phyloP scores from a whole-genome alignment of 225 moss, liverwort and hornwort genomes.

The Marchantia polymorpha region DNA sequence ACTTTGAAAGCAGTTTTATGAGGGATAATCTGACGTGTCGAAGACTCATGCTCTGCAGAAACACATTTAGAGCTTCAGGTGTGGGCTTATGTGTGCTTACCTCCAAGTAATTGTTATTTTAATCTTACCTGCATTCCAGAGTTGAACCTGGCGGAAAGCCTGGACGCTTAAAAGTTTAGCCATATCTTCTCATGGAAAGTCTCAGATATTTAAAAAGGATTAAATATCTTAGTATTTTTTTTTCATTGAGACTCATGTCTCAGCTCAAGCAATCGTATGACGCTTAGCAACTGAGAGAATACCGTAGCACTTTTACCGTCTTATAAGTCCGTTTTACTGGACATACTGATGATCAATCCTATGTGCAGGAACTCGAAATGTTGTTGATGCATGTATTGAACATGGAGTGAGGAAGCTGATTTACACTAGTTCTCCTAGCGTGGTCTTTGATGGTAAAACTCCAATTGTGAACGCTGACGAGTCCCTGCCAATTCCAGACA shows the following conservation, averaged over 20 bases:
- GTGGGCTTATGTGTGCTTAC: no score
- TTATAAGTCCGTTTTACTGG: not conserved
- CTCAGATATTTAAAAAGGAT: not conserved
- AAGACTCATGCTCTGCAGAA: no score
- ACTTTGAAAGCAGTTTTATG: no score
- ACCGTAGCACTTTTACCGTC: not conserved
- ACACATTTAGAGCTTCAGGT: no score
- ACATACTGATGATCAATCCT: not conserved
- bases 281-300: not conserved
- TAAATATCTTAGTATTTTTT: not conserved
- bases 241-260: no score
- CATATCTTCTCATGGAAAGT: not conserved
- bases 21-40: no score
- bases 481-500: constrained; percentile 64
- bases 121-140: no score
- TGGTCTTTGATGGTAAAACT: constrained; percentile 68
- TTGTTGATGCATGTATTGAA: constrained; percentile 71
- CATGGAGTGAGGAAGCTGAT: constrained; percentile 76
- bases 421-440: constrained; percentile 80
- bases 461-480: constrained; percentile 63
- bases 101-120: no score
- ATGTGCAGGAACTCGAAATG: constrained; percentile 63
- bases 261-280: not conserved
- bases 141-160: no score
- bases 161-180: no score